These are phyloP conservation scores for Cryptosporidium andersoni DNA, from an alignment of 169 alveolate genomes.

Conservation along the genomic window DNA sequence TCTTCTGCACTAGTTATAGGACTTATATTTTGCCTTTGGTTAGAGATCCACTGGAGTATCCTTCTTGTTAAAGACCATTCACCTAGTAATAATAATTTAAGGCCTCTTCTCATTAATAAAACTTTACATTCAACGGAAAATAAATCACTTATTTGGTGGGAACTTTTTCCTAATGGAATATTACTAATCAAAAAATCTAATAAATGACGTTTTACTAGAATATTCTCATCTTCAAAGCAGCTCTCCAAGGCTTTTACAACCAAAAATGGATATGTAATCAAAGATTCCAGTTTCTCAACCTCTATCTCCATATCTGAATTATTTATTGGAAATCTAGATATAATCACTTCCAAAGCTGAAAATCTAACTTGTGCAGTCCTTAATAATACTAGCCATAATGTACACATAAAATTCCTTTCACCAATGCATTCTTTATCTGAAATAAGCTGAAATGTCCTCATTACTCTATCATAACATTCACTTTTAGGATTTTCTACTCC, in stretches of 20 bases:
- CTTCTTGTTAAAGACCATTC: slow-evolving; percentile 79
- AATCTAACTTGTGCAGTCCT: slow-evolving; percentile 81
- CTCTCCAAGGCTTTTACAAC: slow-evolving; percentile 81
- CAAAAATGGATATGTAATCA: slow-evolving; percentile 81
- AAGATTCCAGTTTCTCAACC: slow-evolving; percentile 73
- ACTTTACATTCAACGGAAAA: slow-evolving; percentile 39
- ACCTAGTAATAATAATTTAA: slow-evolving; percentile 69
- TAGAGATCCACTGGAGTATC: slow-evolving; percentile 72
- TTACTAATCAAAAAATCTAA: slow-evolving; percentile 80
- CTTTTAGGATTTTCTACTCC: slow-evolving; percentile 86
- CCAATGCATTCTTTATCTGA: slow-evolving; percentile 80
- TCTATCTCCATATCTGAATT: slow-evolving; percentile 73
- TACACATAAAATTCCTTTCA: slow-evolving; percentile 82
- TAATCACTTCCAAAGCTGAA: slow-evolving; percentile 81
- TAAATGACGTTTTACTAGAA: slow-evolving; percentile 78
- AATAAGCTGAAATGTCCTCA: slow-evolving; percentile 75
- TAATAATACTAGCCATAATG: slow-evolving; percentile 81
- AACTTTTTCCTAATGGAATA: slow-evolving; percentile 74
- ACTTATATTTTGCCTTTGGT: background rate
- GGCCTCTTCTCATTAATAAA: slow-evolving; percentile 51
- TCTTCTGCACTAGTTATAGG: slow-evolving; percentile 3
- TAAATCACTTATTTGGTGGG: slow-evolving; percentile 11
- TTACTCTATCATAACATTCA: slow-evolving; percentile 76
- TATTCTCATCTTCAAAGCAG: slow-evolving; percentile 80
- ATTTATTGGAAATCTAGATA: slow-evolving; percentile 80